These are phyloP conservation scores for Yamadazyma tumulicola DNA, from an alignment of 805 yeast genomes.

Conservation along the genomic window DNA sequence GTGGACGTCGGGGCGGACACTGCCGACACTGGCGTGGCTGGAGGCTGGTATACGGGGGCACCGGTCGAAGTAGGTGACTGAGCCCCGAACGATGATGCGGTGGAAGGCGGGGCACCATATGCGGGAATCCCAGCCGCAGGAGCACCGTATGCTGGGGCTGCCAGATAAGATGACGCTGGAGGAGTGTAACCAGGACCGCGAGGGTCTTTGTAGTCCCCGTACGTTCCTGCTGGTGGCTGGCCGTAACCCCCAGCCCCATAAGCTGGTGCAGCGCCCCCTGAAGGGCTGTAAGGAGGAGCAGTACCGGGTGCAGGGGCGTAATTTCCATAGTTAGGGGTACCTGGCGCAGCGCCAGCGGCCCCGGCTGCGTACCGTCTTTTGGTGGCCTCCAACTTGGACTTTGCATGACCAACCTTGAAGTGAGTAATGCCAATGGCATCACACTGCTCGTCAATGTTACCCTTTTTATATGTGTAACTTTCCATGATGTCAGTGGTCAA, in stretches of 20 bases:
- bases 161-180: constrained; percentile 8
- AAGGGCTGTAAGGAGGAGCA: constrained; percentile 5
- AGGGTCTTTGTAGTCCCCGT: constrained; percentile 25
- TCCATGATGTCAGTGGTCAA: constrained; percentile 78
- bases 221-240: constrained; percentile 6
- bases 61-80: constrained; percentile 14
- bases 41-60: constrained; percentile 19
- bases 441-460: constrained; percentile 83
- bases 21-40: constrained; percentile 22
- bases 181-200: constrained; percentile 17
- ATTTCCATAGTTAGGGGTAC: constrained; percentile 6
- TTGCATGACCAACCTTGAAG: constrained; percentile 86
- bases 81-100: too few species aligned
- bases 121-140: constrained; percentile 8
- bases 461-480: constrained; percentile 77
- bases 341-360: constrained; percentile 13
- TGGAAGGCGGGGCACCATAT: constrained; percentile 6
- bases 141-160: constrained; percentile 11
- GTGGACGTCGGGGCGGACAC: constrained; percentile 39
- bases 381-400: constrained; percentile 77
- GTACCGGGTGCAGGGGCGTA: constrained; percentile 4
- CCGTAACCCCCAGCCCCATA: constrained; percentile 9
- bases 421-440: constrained; percentile 89
- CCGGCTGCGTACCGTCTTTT: constrained; percentile 63
- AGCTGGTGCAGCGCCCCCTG: constrained; percentile 4